These are phyloP conservation scores for Erythrobasidium hasegawianum DNA, from an alignment of 1,284 basidiomycete species.

Conservation along the genomic window DNA sequence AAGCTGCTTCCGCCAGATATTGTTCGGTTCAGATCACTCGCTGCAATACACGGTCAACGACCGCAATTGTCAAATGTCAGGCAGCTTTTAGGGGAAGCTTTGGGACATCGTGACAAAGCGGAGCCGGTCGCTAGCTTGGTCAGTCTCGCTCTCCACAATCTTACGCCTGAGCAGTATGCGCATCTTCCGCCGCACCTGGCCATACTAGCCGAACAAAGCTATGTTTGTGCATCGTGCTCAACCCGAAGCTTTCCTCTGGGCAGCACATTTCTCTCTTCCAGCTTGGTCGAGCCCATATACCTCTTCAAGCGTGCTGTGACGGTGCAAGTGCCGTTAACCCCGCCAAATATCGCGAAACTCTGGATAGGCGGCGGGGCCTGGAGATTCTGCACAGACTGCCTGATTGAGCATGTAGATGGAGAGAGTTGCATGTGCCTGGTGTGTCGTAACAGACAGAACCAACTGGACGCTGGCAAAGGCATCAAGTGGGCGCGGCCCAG, in stretches of 20 bases:
- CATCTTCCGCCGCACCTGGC: background rate
- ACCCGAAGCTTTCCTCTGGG: background rate
- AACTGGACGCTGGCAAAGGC: background rate
- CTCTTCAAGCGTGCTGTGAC: background rate
- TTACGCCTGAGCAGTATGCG: background rate
- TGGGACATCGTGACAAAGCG: background rate
- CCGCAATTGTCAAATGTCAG: background rate
- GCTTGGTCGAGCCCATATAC: background rate
- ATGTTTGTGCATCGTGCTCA: slow-evolving; percentile 2
- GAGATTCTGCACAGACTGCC: background rate
- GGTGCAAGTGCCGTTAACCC: too few relatives aligned
- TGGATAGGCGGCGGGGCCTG: background rate
- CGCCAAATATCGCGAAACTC: too few relatives aligned
- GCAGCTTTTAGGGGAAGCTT: background rate
- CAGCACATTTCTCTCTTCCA: background rate
- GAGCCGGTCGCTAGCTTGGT: background rate
- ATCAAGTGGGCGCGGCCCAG: slow-evolving; percentile 14
- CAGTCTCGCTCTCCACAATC: background rate
- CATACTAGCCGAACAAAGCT: background rate
- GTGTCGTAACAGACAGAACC: background rate
- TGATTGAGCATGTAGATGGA: too few relatives aligned
- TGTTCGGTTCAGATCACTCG: background rate
- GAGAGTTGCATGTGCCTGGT: background rate
- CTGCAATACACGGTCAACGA: background rate
- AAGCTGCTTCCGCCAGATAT: background rate